A percentile compares a stretch with the other conserved stretches of the same genome.
Conservation (phyloP, 2,329 filamentous ascomycete genomes). For the Myotisia sp. region DNA sequence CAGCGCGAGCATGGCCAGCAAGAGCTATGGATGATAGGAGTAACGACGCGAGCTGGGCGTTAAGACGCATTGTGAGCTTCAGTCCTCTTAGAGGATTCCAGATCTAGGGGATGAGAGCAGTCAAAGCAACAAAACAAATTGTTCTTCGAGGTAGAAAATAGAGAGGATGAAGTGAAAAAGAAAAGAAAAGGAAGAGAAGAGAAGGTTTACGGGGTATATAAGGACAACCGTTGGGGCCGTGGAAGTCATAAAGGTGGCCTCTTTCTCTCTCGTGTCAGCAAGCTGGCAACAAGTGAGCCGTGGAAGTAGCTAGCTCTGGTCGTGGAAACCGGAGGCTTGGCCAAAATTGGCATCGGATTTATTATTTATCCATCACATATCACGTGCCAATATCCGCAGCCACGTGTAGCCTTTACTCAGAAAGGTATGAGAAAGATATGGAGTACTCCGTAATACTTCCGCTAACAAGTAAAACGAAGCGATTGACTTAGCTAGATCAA, state of each 20-base stretch:
- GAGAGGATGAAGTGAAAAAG: neutral
- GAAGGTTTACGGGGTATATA: neutral
- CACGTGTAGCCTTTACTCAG: too few relatives aligned
- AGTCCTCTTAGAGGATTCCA: constrained; percentile 14
- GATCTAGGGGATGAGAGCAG: constrained; percentile 6
- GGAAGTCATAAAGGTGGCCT: neutral
- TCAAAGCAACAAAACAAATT: constrained; percentile 10
- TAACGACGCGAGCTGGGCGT: constrained; percentile 58
- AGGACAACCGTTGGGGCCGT: too few relatives aligned
- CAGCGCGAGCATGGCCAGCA: constrained; percentile 50
- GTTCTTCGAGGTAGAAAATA: neutral
- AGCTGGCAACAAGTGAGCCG: too few relatives aligned
- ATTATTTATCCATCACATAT: too few relatives aligned
- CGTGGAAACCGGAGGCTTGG: too few relatives aligned
- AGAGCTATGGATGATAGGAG: constrained; percentile 58
- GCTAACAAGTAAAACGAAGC: constrained; percentile 2
- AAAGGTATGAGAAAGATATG: too few relatives aligned
- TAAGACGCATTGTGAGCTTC: constrained; percentile 61
- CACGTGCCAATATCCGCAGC: too few relatives aligned
- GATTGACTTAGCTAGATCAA: too few relatives aligned
- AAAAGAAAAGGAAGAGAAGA: neutral
- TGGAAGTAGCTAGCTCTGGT: too few relatives aligned
- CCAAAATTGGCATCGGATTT: neutral
- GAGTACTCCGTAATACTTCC: too few relatives aligned
- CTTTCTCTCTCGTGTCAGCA: too few relatives aligned